Percentiles rank a stretch among this genome's conserved stretches.
Conservation (phyloP, 2,329 filamentous ascomycete genomes). For the Xylariales sp. region DNA sequence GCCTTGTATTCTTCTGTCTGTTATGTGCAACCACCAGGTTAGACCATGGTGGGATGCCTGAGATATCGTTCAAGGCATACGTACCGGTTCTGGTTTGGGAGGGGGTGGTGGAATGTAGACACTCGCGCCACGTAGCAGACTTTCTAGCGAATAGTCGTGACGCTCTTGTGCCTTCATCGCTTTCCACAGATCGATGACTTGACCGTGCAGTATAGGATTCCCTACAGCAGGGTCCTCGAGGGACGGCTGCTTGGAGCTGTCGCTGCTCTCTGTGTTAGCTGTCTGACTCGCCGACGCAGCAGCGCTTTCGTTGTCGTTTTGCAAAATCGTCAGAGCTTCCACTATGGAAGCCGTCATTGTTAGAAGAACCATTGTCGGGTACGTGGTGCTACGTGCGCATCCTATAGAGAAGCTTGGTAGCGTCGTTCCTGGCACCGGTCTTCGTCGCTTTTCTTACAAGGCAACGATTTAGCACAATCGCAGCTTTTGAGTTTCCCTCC, state of each 20-base stretch:
- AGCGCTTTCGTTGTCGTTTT: slow-evolving; percentile 10
- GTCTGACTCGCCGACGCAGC: slow-evolving; percentile 32
- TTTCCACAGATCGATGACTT: slow-evolving; percentile 61
- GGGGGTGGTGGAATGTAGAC: slow-evolving; percentile 78
- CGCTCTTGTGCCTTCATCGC: slow-evolving; percentile 34
- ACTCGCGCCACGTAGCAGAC: slow-evolving; percentile 65
- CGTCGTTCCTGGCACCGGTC: too few species aligned
- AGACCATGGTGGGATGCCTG: too few species aligned
- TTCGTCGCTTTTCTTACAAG: too few species aligned
- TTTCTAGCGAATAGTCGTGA: slow-evolving; percentile 53
- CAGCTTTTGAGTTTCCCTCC: too few species aligned
- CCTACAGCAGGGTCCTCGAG: slow-evolving; percentile 50
- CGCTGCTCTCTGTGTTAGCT: slow-evolving; percentile 10
- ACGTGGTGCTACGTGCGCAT: neutral
- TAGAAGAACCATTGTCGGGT: slow-evolving; percentile 63
- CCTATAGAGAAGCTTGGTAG: too few species aligned
- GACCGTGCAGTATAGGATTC: slow-evolving; percentile 66
- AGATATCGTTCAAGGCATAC: slow-evolving; percentile 19
- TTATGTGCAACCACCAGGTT: too few species aligned
- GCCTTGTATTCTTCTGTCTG: slow-evolving; percentile 80
- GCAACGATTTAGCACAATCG: too few species aligned
- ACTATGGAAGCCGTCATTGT: slow-evolving; percentile 69
- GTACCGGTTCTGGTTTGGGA: slow-evolving; percentile 71
- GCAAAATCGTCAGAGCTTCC: slow-evolving; percentile 48
- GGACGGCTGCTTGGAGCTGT: too few species aligned